These are phyloP conservation scores for Beverwykella pulmonaria DNA, from an alignment of 495 filamentous ascomycete species.

Conservation along the genomic window DNA sequence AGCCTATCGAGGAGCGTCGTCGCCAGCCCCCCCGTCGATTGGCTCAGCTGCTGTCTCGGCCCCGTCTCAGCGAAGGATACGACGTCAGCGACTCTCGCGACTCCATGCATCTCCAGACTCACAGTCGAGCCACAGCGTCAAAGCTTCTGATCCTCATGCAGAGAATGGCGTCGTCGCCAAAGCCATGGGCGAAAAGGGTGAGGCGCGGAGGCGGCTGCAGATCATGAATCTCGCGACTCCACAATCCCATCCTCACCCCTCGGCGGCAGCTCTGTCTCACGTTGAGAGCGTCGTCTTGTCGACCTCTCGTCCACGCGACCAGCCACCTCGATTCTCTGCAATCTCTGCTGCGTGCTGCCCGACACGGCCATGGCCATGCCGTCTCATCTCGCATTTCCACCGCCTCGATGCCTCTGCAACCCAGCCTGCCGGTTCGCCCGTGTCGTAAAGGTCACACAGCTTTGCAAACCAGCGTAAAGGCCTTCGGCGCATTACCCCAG, in stretches of 20 bases:
- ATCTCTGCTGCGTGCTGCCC: constrained; percentile 9
- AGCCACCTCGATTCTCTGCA: constrained; percentile 10
- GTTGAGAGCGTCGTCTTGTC: constrained; percentile 5
- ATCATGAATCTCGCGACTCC: constrained; percentile 26
- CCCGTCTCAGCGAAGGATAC: constrained; percentile 35
- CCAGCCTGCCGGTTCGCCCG: constrained; percentile 27
- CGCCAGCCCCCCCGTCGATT: constrained; percentile 12
- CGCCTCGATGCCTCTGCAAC: constrained; percentile 8
- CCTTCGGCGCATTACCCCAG: constrained; percentile 24
- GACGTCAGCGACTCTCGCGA: constrained; percentile 22
- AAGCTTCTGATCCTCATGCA: constrained; percentile 36
- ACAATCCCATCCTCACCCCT: neutral
- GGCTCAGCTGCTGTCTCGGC: constrained; percentile 30
- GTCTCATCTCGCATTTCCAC: constrained; percentile 19
- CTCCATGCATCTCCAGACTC: constrained; percentile 19
- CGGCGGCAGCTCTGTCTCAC: constrained; percentile 13
- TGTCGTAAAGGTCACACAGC: constrained; percentile 26
- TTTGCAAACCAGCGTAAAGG: constrained; percentile 17
- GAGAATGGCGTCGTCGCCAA: constrained; percentile 17
- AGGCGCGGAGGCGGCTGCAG: constrained; percentile 31
- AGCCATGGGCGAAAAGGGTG: constrained; percentile 18
- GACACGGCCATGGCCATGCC: constrained; percentile 4
- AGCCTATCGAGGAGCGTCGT: neutral
- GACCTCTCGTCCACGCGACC: neutral
- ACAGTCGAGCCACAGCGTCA: constrained; percentile 21